Conservation (phyloP, 768 basidiomycete genomes). For the Mycena olivaceomarginata region DNA sequence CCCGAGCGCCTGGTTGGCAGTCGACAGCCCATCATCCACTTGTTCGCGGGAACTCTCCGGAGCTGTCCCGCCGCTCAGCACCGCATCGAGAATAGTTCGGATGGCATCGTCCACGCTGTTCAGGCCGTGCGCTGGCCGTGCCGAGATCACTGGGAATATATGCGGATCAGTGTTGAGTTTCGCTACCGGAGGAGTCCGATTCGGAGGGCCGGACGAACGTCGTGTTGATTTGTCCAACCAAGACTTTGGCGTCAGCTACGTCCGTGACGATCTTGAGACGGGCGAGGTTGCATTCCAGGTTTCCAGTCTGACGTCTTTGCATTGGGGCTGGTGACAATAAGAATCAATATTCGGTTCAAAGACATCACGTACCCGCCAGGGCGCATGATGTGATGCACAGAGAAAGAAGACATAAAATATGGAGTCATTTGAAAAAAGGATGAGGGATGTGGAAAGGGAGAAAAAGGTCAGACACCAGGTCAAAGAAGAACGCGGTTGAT, state of each 20-base stretch:
- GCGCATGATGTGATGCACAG: conserved; percentile 9
- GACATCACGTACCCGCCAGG: conserved; percentile 5
- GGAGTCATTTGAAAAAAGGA: conserved; percentile 17
- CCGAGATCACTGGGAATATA: conserved; percentile 44
- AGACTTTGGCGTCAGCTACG: background rate
- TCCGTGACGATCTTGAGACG: conserved; percentile 35
- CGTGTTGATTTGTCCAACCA: conserved; percentile 32
- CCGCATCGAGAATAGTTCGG: conserved; percentile 48
- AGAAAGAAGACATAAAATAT: conserved; percentile 5
- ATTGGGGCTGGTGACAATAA: conserved; percentile 9
- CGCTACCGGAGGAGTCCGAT: background rate
- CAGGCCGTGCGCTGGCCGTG: conserved; percentile 48
- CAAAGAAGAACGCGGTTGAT: background rate
- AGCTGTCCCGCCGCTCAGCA: conserved; percentile 45
- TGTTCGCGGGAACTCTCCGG: conserved; percentile 50
- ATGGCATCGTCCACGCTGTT: conserved; percentile 48
- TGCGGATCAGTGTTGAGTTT: background rate
- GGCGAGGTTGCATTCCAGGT: conserved; percentile 42
- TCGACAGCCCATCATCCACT: conserved; percentile 45
- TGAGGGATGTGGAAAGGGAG: background rate
- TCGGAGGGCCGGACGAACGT: conserved; percentile 12
- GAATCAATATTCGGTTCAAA: background rate
- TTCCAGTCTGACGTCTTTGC: conserved; percentile 37
- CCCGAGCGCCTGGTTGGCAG: conserved; percentile 47
- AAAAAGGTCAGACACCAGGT: conserved; percentile 30